Evolutionary conservation across 2,329 filamentous ascomycete species (phyloP).

Genomic region (Sclerotinia glacialis): DNA sequence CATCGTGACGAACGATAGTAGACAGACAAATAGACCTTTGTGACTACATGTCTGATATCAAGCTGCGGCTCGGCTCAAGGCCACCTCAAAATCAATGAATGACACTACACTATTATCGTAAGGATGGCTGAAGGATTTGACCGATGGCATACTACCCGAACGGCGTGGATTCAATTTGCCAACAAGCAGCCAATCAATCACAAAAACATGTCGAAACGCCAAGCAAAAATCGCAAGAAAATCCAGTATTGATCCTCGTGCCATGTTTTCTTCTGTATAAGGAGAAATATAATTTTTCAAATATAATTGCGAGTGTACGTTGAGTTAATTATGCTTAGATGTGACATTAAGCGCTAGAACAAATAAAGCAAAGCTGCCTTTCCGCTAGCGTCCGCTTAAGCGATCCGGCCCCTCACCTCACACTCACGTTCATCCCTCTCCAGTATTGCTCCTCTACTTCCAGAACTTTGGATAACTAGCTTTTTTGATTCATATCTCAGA

Average conservation of each 20-base stretch:
- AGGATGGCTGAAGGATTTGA: background rate
- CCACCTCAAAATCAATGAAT: too few relatives aligned
- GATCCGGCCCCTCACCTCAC: too few relatives aligned
- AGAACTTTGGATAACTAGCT: background rate
- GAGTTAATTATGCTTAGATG: background rate
- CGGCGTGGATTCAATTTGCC: background rate
- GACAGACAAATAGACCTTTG: background rate
- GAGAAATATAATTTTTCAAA: too few relatives aligned
- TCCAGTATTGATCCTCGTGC: background rate
- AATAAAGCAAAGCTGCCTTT: background rate
- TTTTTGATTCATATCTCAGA: background rate
- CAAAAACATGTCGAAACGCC: background rate
- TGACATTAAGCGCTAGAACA: background rate
- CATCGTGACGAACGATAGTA: background rate
- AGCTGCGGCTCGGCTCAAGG: background rate
- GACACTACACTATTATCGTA: background rate
- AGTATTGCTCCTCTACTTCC: background rate
- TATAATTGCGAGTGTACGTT: background rate
- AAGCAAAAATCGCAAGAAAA: background rate
- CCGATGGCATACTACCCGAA: background rate
- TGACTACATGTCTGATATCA: background rate
- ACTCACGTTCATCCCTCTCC: background rate
- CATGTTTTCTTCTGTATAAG: too few relatives aligned
- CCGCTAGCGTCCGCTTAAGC: background rate
- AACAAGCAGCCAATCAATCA: background rate